phyloP scores from a whole-genome alignment of 129 eudicot genomes.

The sunflower (Helianthus annuus) region DNA sequence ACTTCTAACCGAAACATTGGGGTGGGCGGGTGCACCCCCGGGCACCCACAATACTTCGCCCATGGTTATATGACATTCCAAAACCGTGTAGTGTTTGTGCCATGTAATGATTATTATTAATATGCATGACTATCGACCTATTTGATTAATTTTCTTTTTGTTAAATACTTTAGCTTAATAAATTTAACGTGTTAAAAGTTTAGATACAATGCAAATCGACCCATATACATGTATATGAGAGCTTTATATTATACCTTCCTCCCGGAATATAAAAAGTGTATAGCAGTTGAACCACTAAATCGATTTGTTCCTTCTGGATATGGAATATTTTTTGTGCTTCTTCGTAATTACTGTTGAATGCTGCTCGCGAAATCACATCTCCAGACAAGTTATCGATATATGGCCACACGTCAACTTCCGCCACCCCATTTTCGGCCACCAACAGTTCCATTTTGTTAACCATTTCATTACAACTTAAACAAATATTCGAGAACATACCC shows the following conservation, averaged over 20 bases:
- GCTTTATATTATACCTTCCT: slow-evolving; percentile 34
- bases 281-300: slow-evolving; percentile 10
- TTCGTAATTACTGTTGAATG: slow-evolving; percentile 38
- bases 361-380: slow-evolving; percentile 45
- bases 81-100: too few species aligned
- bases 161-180: too few species aligned
- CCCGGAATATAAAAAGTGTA: slow-evolving; percentile 30
- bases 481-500: slow-evolving; percentile 41
- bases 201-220: background rate
- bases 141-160: background rate
- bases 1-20: too few species aligned
- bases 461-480: slow-evolving; percentile 37
- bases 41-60: too few species aligned
- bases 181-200: too few species aligned
- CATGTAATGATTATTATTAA: too few species aligned
- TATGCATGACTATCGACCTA: too few species aligned
- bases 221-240: background rate
- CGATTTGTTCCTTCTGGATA: slow-evolving; percentile 43
- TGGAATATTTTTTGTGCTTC: slow-evolving; percentile 40
- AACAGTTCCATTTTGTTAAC: slow-evolving; percentile 36
- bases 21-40: too few species aligned
- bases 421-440: slow-evolving; percentile 8
- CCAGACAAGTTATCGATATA: slow-evolving; percentile 40
- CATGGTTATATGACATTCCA: too few species aligned
- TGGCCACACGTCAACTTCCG: slow-evolving; percentile 49